Base-by-base conservation (phyloP, 371 early-diverging fungal genomes). In the Umbelopsis sp. region DNA sequence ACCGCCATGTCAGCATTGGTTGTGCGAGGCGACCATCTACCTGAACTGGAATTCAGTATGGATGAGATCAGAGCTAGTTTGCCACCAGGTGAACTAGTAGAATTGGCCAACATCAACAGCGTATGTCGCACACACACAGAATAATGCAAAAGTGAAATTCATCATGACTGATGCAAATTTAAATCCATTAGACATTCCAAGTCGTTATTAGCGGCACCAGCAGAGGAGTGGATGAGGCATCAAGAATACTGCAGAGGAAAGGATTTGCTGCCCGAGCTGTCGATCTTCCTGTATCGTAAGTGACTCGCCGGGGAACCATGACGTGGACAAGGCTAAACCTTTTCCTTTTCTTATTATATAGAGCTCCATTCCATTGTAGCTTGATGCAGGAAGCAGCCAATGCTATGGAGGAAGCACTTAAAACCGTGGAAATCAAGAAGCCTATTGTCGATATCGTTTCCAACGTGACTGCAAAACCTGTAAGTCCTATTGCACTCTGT, bases 301-400 rank as follows among this genome's bases (percentile, higher is more conserved):
- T 77, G n/a, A 14, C 16, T 9, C 44, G 22, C 18, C 22, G 41
- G 35, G 14, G 50, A 50, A 1, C 29, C 29, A 29, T 29, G 29
- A 1, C 4, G 29, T 29, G 29, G 29, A 3, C 29, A 29, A 3
- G 1, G 29, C 29, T 29, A 29, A 29, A 22, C 22, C 22, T 22
- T 22, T 29, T 29, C 1, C 29, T 29, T 29, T 29, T 29, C 4
- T 29, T 29, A 4, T 1, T 29, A 29, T 18, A 3, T 73, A 89
- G 88, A 3, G 98, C 96, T 11, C 98, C 97, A 3, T 98, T 98
- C 73, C 98, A 98, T 78, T 96, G 96, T 75, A 83, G 85, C 22
- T 76, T 98, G 65, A 94, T 98, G 95, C 77, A 83, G 44, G 92
- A 94, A 16, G 97, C 97, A 3, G 92, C 93, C 0, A 86, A 87